A percentile compares a stretch with the other conserved stretches of the same genome.
phyloP scores from a whole-genome alignment of 192 early-diverging fungal species.

The Coemansia sp. region DNA sequence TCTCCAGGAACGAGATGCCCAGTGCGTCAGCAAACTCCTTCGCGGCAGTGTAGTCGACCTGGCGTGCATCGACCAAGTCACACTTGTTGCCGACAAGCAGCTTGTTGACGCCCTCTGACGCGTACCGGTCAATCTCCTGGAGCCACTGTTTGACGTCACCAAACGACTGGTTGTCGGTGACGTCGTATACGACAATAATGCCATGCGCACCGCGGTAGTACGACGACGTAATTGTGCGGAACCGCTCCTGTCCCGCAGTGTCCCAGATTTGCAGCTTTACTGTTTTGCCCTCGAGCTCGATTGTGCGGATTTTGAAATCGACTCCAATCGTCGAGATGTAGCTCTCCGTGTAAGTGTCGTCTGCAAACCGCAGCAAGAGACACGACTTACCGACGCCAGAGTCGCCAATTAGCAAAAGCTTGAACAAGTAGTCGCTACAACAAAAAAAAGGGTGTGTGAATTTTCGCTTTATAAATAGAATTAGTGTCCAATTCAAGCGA shows the following conservation, averaged over 20 bases:
- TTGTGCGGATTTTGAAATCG: constrained; percentile 99
- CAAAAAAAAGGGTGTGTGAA: no score
- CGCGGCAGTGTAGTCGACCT: constrained; percentile 69
- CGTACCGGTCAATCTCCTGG: constrained; percentile 98
- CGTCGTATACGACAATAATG: constrained; percentile 99
- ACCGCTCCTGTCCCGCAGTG: constrained; percentile 98
- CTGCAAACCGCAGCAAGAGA: constrained; percentile 94
- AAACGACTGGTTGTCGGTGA: constrained; percentile 95
- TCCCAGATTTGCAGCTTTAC: constrained; percentile 99
- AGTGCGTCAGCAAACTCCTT: constrained; percentile 92
- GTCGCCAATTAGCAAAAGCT: constrained; percentile 98
- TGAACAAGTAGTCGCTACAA: constrained; percentile 97
- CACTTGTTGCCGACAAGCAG: constrained; percentile 98
- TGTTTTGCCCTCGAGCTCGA: constrained; percentile 97
- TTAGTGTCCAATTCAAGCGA: not conserved
- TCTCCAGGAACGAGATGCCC: constrained; percentile 94
- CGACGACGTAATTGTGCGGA: constrained; percentile 97
- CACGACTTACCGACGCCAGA: constrained; percentile 98
- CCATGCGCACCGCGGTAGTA: constrained; percentile 99
- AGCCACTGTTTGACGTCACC: constrained; percentile 98
- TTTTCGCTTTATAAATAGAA: no score
- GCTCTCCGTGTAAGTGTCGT: constrained; percentile 98
- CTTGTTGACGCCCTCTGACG: constrained; percentile 97
- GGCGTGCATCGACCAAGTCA: constrained; percentile 92
- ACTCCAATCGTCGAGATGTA: constrained; percentile 99